Conservation (phyloP, 148 eudicot species). For the Rheum nobile region DNA sequence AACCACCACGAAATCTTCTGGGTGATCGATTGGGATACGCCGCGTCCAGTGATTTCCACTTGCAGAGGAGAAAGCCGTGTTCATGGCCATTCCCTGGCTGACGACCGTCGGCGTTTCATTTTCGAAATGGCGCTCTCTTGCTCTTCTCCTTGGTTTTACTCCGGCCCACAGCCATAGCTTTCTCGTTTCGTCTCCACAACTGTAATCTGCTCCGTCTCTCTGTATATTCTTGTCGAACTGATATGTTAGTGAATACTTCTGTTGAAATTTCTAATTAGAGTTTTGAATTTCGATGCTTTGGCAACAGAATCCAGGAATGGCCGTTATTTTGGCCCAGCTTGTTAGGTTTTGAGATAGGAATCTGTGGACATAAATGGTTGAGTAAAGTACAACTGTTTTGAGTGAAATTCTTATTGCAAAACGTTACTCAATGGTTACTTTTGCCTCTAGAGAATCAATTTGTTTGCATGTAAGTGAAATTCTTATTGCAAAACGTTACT, state of each 20-base stretch:
- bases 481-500: no score
- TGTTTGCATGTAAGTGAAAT: no score
- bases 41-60: not conserved
- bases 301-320: not conserved
- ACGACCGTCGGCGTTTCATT: conserved; percentile 15
- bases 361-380: not conserved
- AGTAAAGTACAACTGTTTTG: not conserved
- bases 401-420: no score
- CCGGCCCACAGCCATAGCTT: conserved; percentile 8
- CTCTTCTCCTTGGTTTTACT: conserved; percentile 20
- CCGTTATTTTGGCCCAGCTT: not conserved
- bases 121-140: conserved; percentile 29
- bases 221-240: not conserved
- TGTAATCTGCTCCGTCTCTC: conserved; percentile 12
- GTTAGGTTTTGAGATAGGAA: not conserved
- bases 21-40: not conserved
- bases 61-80: not conserved
- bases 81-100: conserved; percentile 22
- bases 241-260: not conserved
- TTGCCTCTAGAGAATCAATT: no score
- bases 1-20: not conserved
- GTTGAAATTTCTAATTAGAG: not conserved
- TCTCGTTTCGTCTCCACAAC: conserved; percentile 11
- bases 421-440: no score
- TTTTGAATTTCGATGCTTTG: not conserved